Evolutionary conservation across 2,329 filamentous ascomycete genomes (phyloP).

Genomic region (Madurella mycetomatis): DNA sequence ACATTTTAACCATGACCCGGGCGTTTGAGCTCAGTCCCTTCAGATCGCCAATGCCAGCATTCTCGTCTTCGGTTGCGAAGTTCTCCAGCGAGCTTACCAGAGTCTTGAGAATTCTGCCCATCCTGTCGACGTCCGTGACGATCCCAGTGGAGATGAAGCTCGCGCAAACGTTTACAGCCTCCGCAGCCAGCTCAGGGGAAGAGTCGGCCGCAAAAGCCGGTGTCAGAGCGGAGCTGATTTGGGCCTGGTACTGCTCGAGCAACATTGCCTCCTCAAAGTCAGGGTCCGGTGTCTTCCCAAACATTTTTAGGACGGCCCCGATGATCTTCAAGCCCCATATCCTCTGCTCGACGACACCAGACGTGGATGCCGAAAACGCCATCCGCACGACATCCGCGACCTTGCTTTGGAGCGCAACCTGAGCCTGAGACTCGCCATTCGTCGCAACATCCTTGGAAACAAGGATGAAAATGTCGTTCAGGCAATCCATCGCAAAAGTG

Average conservation of each 20-base stretch:
- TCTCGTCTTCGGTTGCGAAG: conserved; percentile 76
- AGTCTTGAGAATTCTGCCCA: conserved; percentile 95
- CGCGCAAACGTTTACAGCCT: conserved; percentile 96
- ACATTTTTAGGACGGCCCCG: conserved; percentile 89
- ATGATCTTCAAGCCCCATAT: conserved; percentile 93
- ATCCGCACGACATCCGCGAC: conserved; percentile 93
- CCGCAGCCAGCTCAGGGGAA: conserved; percentile 89
- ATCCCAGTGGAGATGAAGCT: conserved; percentile 96
- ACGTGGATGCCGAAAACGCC: conserved; percentile 95
- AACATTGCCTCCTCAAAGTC: conserved; percentile 97
- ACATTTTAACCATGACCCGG: conserved; percentile 97
- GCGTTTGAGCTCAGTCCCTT: conserved; percentile 92
- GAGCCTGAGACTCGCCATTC: conserved; percentile 73
- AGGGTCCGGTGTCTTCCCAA: conserved; percentile 90
- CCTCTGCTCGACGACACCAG: conserved; percentile 81
- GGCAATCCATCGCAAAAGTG: conserved; percentile 85
- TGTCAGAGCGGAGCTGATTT: conserved; percentile 93
- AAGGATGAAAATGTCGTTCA: conserved; percentile 75
- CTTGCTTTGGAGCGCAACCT: conserved; percentile 72
- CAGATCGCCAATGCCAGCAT: conserved; percentile 85
- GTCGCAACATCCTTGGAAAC: conserved; percentile 74
- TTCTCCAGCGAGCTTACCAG: conserved; percentile 87
- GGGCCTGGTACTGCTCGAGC: conserved; percentile 95
- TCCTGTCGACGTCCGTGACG: conserved; percentile 94
- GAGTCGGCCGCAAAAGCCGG: conserved; percentile 95